These are phyloP conservation scores for Wickerhamomyces rabaulensis DNA, from an alignment of 805 yeast species.

Conservation along the genomic window DNA sequence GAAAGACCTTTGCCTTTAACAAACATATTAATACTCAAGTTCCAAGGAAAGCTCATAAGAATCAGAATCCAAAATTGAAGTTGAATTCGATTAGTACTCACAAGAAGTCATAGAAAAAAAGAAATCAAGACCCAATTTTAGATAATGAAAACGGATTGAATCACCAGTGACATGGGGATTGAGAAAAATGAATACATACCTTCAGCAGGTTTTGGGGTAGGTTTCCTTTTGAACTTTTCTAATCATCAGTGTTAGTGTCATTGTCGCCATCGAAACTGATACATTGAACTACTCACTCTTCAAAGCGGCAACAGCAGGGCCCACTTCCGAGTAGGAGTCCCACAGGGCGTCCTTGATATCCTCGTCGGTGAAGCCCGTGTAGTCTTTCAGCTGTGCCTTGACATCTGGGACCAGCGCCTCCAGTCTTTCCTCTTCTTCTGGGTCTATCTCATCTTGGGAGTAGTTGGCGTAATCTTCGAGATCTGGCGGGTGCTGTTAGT, in stretches of 20 bases:
- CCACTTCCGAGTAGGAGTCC: constrained; percentile 51
- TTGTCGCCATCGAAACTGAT: neutral
- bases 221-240: constrained; percentile 21
- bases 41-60: neutral
- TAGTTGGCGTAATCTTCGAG: constrained; percentile 26
- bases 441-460: constrained; percentile 29
- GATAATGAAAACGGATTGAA: constrained; percentile 1
- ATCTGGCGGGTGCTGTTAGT: constrained; percentile 8
- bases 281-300: constrained; percentile 19
- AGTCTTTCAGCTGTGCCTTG: constrained; percentile 31
- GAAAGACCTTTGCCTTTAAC: constrained; percentile 8
- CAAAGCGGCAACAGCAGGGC: constrained; percentile 43
- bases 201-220: constrained; percentile 17
- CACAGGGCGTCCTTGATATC: constrained; percentile 56
- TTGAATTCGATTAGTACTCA: neutral
- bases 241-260: neutral
- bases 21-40: neutral
- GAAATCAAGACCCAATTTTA: constrained; percentile 5
- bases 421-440: constrained; percentile 36
- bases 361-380: constrained; percentile 38
- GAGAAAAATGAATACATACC: constrained; percentile 39
- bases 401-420: constrained; percentile 39
- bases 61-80: constrained; percentile 6
- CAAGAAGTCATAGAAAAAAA: neutral
- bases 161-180: neutral